These are phyloP conservation scores for Apiospora phragmitis DNA, from an alignment of 2,329 filamentous ascomycete species.

Conservation along the genomic window DNA sequence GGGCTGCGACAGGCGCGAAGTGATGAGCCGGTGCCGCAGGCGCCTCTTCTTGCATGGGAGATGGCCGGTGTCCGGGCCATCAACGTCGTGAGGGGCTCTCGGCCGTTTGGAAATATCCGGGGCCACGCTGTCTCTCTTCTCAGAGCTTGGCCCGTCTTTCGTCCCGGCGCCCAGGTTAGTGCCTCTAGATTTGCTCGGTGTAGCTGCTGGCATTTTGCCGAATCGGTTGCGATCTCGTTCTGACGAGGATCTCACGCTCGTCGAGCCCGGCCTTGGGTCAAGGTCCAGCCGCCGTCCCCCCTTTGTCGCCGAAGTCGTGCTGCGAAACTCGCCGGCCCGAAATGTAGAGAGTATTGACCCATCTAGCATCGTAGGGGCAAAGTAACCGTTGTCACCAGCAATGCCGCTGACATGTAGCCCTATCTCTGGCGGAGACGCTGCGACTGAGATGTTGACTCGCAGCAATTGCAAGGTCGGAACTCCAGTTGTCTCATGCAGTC, in stretches of 20 bases:
- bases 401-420: neutral
- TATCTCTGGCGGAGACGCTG: neutral
- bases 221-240: neutral
- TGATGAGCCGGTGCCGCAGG: constrained; percentile 63
- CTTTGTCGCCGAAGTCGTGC: neutral
- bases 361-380: neutral
- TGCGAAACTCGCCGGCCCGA: no score
- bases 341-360: neutral
- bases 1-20: constrained; percentile 68
- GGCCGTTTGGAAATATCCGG: constrained; percentile 45
- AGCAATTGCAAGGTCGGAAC: neutral
- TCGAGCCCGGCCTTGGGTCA: neutral
- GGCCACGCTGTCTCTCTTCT: neutral
- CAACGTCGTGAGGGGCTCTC: constrained; percentile 57
- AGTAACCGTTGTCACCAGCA: neutral
- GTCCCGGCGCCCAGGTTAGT: neutral
- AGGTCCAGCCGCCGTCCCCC: neutral
- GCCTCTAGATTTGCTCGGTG: neutral
- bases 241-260: neutral
- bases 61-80: constrained; percentile 53
- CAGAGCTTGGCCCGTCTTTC: no score
- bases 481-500: neutral
- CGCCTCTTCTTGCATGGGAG: constrained; percentile 66
- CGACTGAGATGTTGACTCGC: neutral
- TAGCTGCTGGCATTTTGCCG: neutral